Percentiles rank a stretch among this genome's conserved stretches.
These are phyloP conservation scores for Mycena filopes DNA, from an alignment of 768 basidiomycete species.

Conservation along the genomic window DNA sequence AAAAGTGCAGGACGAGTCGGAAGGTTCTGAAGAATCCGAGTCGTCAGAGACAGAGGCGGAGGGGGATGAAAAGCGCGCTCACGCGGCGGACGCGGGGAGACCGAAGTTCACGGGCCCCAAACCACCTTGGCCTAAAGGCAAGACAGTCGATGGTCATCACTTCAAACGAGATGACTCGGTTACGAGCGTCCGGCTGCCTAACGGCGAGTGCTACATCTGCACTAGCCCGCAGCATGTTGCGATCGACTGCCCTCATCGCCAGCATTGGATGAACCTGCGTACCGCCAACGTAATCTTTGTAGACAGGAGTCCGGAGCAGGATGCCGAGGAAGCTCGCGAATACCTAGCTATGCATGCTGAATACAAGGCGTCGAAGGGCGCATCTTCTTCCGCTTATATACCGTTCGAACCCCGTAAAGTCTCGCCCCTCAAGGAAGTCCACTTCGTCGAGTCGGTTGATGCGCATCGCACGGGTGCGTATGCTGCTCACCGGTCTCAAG, in stretches of 20 bases:
- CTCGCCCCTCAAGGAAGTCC: too few relatives aligned
- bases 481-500: too few relatives aligned
- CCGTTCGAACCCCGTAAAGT: too few relatives aligned
- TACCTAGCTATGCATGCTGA: too few relatives aligned
- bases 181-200: conserved; percentile 1
- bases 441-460: too few relatives aligned
- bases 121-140: background rate
- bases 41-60: background rate
- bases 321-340: background rate
- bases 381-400: too few relatives aligned
- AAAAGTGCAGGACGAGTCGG: too few relatives aligned
- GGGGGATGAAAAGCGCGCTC: background rate
- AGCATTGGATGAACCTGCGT: background rate
- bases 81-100: too few relatives aligned
- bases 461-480: too few relatives aligned
- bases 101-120: too few relatives aligned
- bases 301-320: background rate
- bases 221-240: conserved; percentile 25
- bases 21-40: too few relatives aligned
- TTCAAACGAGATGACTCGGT: conserved; percentile 15
- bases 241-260: background rate
- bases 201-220: conserved; percentile 34
- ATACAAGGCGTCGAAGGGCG: too few relatives aligned
- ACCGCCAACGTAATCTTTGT: background rate
- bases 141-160: background rate